phyloP scores from a whole-genome alignment of 1,284 basidiomycete species.

The Singerocomus inundabilis region DNA sequence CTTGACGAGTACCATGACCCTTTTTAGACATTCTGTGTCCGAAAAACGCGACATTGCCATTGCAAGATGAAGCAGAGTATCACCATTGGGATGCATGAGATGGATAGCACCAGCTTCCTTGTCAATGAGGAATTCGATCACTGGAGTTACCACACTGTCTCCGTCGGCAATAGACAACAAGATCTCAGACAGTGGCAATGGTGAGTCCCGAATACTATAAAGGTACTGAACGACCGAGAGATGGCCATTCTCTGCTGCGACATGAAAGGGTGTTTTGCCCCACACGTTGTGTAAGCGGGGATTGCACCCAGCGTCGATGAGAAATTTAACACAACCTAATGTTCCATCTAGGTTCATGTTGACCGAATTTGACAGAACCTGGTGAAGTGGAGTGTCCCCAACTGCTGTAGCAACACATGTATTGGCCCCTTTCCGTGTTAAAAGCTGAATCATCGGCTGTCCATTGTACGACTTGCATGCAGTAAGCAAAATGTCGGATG shows the following conservation, averaged over 20 bases:
- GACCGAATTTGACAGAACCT: not conserved
- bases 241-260: not conserved
- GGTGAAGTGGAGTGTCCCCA: conserved; percentile 9
- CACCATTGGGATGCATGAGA: not conserved
- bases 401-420: not conserved
- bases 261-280: not conserved
- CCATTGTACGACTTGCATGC: not conserved
- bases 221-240: not conserved
- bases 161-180: not conserved
- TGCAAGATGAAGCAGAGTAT: not conserved
- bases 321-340: not conserved
- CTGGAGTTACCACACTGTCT: not conserved
- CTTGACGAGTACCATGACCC: not conserved
- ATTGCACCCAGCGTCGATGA: conserved; percentile 3
- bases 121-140: conserved; percentile 5
- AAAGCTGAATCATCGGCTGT: not conserved
- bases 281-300: not conserved
- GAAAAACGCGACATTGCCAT: accelerated
- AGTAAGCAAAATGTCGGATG: conserved; percentile 6
- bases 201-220: not conserved
- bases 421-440: not conserved
- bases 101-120: not conserved
- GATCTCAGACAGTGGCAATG: not conserved
- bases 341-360: not conserved
- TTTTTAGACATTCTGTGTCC: not conserved